Conservation (phyloP, 257 asterid species). For the Jacaranda mimosifolia region DNA sequence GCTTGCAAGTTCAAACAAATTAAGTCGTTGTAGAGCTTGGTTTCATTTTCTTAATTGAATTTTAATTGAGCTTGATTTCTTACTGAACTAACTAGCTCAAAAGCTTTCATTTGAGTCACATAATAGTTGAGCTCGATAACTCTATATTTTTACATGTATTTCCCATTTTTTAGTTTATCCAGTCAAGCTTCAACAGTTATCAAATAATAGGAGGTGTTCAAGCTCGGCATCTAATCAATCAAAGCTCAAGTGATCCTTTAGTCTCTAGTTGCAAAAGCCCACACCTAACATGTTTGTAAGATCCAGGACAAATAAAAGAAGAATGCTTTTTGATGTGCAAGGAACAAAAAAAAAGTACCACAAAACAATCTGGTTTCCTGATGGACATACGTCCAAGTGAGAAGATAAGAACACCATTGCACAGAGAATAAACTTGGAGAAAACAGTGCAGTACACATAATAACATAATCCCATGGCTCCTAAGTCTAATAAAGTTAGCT, state of each 20-base stretch:
- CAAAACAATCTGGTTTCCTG: background rate
- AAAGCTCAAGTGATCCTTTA: background rate
- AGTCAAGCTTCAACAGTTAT: background rate
- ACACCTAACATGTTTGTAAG: no score
- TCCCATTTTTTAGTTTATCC: background rate
- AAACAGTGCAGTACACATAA: background rate
- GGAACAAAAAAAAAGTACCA: background rate
- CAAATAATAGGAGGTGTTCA: background rate
- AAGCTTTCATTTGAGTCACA: background rate
- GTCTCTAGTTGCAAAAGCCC: no score
- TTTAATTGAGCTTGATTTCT: background rate
- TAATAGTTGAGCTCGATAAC: background rate
- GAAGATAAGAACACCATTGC: background rate
- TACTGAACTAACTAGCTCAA: background rate
- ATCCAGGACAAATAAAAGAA: background rate
- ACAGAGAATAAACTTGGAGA: background rate
- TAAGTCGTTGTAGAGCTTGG: background rate
- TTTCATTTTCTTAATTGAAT: background rate
- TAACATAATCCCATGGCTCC: background rate
- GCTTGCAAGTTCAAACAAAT: background rate
- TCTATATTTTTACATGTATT: background rate
- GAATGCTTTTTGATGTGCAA: background rate
- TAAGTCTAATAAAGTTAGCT: no score
- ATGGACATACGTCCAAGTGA: background rate
- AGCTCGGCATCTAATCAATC: constrained; percentile 1